phyloP scores from a whole-genome alignment of 2,329 filamentous ascomycete species.

The Aspergillus sp. region DNA sequence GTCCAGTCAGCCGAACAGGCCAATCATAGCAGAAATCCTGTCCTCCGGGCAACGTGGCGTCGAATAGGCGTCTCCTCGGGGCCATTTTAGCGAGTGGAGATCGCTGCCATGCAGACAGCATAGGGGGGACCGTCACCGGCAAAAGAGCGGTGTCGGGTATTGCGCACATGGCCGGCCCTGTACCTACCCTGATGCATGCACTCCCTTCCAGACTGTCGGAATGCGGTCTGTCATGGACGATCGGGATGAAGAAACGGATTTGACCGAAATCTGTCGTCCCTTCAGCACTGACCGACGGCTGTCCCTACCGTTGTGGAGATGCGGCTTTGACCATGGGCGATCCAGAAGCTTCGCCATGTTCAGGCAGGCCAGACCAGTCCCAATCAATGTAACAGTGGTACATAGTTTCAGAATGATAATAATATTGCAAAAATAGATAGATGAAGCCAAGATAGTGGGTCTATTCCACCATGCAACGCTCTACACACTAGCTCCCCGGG shows the following conservation, averaged over 20 bases:
- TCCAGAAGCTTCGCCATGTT: background rate
- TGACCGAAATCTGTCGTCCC: background rate
- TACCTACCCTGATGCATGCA: no score
- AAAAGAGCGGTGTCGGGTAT: constrained; percentile 16
- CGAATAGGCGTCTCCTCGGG: no score
- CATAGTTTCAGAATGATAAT: background rate
- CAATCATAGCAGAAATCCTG: background rate
- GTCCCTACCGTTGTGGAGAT: no score
- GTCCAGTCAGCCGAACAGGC: background rate
- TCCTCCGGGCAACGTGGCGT: no score
- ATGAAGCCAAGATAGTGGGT: background rate
- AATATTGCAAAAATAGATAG: background rate
- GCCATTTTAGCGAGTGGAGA: no score
- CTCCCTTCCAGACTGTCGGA: no score
- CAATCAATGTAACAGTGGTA: no score
- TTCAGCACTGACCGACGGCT: background rate
- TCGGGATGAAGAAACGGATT: background rate
- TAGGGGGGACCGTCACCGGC: background rate
- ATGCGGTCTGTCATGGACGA: background rate
- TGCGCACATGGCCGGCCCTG: background rate
- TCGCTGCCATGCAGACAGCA: no score
- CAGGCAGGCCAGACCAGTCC: background rate
- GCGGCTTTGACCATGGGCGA: background rate
- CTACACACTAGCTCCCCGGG: constrained; percentile 9
- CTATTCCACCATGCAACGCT: background rate